Base-by-base conservation (phyloP, 495 filamentous ascomycete genomes). In the Podospora bellae-mahoneyi region DNA sequence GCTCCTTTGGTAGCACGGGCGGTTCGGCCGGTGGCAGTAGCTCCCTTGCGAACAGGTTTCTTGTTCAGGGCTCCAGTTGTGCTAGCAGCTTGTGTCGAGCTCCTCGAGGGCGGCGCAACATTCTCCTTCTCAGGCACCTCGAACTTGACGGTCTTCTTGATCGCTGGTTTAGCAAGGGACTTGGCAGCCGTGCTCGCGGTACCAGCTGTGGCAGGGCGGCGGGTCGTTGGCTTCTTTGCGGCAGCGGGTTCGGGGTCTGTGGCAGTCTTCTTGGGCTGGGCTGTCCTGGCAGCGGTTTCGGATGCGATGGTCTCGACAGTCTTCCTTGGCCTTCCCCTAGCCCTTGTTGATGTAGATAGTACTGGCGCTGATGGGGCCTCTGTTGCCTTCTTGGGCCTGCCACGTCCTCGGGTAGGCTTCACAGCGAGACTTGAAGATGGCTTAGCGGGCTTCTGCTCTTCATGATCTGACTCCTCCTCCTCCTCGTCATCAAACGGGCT, bases 81-180 rank as follows among this genome's bases (percentile, higher is more conserved):
- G 32, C 76, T 59, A 0, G 74, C 64, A 67, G 79, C 80, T 32
- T 34, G 32, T 57, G 72, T 64, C 1, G 72, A 34, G 64, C 74
- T 71, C 16, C 65, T 28, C 16, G 73, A 66, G 19, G 72, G 30
- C 7, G 80, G 81, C 20, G 74, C 64, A 10, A 84, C 69, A 62
- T 87, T 86, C 72, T 87, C 85, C 71, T 87, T 85, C 74, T 86
- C 84, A 0, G 84, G 83, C 65, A 85, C 85, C 71, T 85, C 77
- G 70, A 87, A 87, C 59, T 80, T 84, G 68, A 87, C 85, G 1
- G 79, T 80, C 75, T 87, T 87, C 77, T 85, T 87, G 26, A 77
- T 57, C 6, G 70, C 39, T 19, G 80, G 74, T 62, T 80, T 82
- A 16, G 77, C 74, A 3, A 73, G 68, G 6, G 72, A 69, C 60